These are phyloP conservation scores for Musa acuminata DNA, from an alignment of 176 grass and related monocot species.

Conservation along the genomic window DNA sequence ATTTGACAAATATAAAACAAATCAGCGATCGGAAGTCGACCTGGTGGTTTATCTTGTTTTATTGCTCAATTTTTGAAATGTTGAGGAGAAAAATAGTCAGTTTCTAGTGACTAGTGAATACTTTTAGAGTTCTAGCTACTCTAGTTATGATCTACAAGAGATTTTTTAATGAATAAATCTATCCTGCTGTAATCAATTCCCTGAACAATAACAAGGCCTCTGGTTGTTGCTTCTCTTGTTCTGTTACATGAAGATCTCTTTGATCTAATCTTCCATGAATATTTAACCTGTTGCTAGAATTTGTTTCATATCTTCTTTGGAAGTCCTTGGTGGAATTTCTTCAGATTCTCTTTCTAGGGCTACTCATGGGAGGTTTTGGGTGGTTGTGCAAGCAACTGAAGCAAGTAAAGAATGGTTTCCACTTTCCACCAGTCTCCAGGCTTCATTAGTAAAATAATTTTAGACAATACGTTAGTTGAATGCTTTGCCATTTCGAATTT, in stretches of 20 bases:
- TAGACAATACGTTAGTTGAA: background rate
- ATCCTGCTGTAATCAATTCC: background rate
- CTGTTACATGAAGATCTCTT: background rate
- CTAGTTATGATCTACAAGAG: background rate
- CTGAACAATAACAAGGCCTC: background rate
- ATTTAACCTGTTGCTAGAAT: background rate
- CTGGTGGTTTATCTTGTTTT: background rate
- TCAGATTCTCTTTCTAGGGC: background rate
- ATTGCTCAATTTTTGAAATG: background rate
- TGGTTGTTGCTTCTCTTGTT: no score
- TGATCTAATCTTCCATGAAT: background rate
- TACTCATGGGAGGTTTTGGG: background rate
- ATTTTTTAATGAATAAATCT: background rate
- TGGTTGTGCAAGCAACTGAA: background rate
- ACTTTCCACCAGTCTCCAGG: background rate
- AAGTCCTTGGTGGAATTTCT: background rate
- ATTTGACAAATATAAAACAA: background rate
- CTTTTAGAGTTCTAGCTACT: background rate
- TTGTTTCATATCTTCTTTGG: background rate
- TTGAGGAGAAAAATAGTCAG: background rate
- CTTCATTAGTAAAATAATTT: background rate
- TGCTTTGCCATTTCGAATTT: background rate
- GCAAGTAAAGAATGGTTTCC: background rate
- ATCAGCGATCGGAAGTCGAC: no score
- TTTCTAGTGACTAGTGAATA: background rate